phyloP scores from a whole-genome alignment of 306 rosid genomes.

The Gynostemma pentaphyllum region DNA sequence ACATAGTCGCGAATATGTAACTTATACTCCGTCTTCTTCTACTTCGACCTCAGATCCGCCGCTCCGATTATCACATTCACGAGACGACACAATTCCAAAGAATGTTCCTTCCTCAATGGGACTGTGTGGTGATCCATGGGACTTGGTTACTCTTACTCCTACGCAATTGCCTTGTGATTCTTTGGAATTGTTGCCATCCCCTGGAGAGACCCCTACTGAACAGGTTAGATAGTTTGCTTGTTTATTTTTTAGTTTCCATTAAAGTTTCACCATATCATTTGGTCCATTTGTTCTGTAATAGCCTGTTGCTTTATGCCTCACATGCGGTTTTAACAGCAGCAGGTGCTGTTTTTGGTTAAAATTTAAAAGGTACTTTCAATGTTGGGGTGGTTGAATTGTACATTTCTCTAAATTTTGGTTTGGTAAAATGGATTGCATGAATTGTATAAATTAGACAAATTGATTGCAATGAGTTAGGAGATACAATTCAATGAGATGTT shows the following conservation, averaged over 20 bases:
- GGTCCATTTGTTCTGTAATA: background rate
- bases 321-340: no score
- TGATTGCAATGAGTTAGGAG: no score
- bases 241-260: background rate
- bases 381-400: no score
- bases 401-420: no score
- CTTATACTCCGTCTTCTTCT: no score
- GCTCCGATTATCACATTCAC: slow-evolving; percentile 22
- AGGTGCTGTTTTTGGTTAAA: background rate
- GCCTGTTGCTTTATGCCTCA: background rate
- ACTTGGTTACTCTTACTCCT: slow-evolving; percentile 14
- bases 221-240: slow-evolving; percentile 26
- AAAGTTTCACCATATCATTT: background rate
- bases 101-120: slow-evolving; percentile 21
- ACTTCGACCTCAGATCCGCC: slow-evolving; percentile 28
- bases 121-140: slow-evolving; percentile 19
- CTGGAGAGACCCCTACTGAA: slow-evolving; percentile 14
- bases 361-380: background rate
- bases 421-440: no score
- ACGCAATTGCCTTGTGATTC: slow-evolving; percentile 21
- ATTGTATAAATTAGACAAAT: no score
- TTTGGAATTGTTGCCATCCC: slow-evolving; percentile 37
- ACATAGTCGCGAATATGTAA: no score
- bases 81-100: no score
- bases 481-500: no score